These are phyloP conservation scores for Psophocarpus tetragonolobus DNA, from an alignment of 306 rosid species.

Conservation along the genomic window DNA sequence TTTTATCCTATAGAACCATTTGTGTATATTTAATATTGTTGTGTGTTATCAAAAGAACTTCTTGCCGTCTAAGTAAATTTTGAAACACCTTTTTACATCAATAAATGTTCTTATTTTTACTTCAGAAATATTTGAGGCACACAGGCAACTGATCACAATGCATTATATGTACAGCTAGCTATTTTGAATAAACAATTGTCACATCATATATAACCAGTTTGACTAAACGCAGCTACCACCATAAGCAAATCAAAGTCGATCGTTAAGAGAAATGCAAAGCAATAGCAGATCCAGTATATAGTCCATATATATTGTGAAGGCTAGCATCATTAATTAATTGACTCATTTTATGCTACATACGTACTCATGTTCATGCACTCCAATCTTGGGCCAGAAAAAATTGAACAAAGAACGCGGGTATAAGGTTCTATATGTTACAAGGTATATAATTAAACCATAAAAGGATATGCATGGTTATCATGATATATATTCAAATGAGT, in stretches of 20 bases:
- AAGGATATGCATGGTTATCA: background rate
- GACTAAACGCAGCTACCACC: background rate
- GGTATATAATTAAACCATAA: background rate
- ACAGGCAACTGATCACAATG: background rate
- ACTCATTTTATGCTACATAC: background rate
- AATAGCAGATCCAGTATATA: background rate
- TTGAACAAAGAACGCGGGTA: background rate
- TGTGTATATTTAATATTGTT: too few species aligned
- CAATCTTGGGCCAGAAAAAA: background rate
- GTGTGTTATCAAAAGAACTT: too few species aligned
- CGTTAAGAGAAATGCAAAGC: background rate
- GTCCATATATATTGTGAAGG: background rate
- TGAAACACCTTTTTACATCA: background rate
- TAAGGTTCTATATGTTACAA: background rate
- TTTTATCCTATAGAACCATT: too few species aligned
- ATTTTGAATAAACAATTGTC: background rate
- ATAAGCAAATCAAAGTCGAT: background rate
- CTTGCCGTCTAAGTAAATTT: too few species aligned
- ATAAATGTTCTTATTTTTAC: background rate
- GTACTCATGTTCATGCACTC: background rate
- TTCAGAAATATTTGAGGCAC: background rate
- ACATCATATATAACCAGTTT: background rate
- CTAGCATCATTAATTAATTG: background rate
- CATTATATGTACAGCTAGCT: background rate
- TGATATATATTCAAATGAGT: background rate